Evolutionary conservation across 495 filamentous ascomycete species (phyloP).

Genomic region (Parachaetomium inaequale): DNA sequence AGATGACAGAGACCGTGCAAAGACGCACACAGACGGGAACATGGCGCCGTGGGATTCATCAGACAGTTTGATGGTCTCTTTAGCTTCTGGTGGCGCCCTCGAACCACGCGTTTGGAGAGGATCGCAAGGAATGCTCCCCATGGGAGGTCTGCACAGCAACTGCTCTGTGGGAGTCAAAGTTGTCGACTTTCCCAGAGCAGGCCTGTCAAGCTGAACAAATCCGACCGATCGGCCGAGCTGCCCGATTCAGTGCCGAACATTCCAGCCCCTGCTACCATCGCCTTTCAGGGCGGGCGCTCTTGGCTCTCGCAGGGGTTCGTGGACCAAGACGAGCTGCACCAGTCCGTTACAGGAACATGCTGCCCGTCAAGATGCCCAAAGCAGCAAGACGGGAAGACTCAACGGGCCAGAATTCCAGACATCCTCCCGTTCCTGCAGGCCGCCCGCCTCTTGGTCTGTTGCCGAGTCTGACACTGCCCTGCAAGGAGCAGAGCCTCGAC

Average conservation of each 20-base stretch:
- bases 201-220: conserved; percentile 13
- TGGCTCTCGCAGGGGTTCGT: background rate
- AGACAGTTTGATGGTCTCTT: background rate
- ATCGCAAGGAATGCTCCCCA: no score
- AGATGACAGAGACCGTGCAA: background rate
- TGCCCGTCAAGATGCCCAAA: background rate
- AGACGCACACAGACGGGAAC: background rate
- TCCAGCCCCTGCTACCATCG: background rate
- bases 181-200: background rate
- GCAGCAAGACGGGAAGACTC: background rate
- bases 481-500: background rate
- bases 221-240: conserved; percentile 2
- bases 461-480: background rate
- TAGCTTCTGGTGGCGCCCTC: no score
- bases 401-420: background rate
- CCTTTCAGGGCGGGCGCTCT: no score
- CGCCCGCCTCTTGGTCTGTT: background rate
- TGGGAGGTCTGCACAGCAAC: no score
- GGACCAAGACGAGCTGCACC: background rate
- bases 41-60: background rate
- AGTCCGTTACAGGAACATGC: background rate
- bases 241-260: background rate
- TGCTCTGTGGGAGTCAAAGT: background rate
- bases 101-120: no score
- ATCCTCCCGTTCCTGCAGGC: background rate